A percentile compares a stretch with the other conserved stretches of the same genome.
Conservation (phyloP, 2,329 filamentous ascomycete species). For the Rachicladosporium sp. region DNA sequence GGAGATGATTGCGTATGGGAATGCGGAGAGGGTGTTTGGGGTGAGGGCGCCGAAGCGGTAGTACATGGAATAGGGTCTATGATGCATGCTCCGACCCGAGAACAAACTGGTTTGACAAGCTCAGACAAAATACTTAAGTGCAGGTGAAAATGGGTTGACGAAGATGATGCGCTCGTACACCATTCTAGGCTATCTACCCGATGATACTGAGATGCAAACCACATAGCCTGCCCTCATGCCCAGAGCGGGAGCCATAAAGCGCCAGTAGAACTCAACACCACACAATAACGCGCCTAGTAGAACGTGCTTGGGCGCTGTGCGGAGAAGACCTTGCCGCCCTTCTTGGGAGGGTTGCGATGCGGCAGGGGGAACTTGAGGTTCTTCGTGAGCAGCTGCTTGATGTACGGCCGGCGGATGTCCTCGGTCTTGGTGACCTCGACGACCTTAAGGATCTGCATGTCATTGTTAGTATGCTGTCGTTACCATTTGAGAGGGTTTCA, state of each 20-base stretch:
- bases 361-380: slow-evolving; percentile 95
- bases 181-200: too few relatives aligned
- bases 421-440: slow-evolving; percentile 92
- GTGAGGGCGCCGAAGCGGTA: slow-evolving; percentile 14
- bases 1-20: slow-evolving; percentile 38
- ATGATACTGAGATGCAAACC: too few relatives aligned
- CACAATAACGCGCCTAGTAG: slow-evolving; percentile 48
- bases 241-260: too few relatives aligned
- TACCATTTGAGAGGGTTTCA: slow-evolving; percentile 3
- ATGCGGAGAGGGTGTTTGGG: slow-evolving; percentile 38
- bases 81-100: too few relatives aligned
- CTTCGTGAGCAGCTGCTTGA: slow-evolving; percentile 96
- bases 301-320: slow-evolving; percentile 92
- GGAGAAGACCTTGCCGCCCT: slow-evolving; percentile 79
- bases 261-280: too few relatives aligned
- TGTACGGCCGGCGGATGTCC: slow-evolving; percentile 95
- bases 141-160: too few relatives aligned
- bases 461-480: slow-evolving; percentile 1
- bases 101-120: too few relatives aligned
- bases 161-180: too few relatives aligned
- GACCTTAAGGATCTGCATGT: slow-evolving; percentile 72
- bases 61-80: too few relatives aligned
- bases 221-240: too few relatives aligned
- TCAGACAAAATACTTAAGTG: too few relatives aligned
- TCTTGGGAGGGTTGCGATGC: slow-evolving; percentile 79